phyloP scores from a whole-genome alignment of 176 grass and related monocot genomes.

The Eremochloa ophiuroides region DNA sequence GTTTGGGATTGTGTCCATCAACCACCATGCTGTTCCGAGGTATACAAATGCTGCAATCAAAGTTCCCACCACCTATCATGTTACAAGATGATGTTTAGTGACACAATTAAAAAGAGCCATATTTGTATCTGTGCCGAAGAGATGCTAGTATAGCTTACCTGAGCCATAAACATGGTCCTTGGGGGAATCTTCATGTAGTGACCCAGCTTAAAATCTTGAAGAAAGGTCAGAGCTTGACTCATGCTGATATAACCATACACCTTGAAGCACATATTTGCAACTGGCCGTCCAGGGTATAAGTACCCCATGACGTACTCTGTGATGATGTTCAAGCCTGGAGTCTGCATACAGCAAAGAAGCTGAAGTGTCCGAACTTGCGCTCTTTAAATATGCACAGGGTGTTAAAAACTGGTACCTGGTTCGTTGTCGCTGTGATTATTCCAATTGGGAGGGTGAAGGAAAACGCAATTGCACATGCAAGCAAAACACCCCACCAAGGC shows the following conservation, averaged over 20 bases:
- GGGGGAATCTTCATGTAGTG: slow-evolving; percentile 99
- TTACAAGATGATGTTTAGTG: slow-evolving; percentile 20
- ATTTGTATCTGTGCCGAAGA: neutral
- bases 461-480: slow-evolving; percentile 72
- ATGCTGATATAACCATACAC: slow-evolving; percentile 96
- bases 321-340: slow-evolving; percentile 85
- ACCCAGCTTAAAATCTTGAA: slow-evolving; percentile 92
- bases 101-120: neutral
- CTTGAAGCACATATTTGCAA: slow-evolving; percentile 99
- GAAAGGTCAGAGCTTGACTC: slow-evolving; percentile 66
- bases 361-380: neutral
- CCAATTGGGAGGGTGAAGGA: slow-evolving; percentile 90
- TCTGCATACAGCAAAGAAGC: slow-evolving; percentile 31
- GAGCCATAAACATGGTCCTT: slow-evolving; percentile 97
- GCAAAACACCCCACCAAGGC: slow-evolving; percentile 95
- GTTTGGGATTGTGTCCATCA: slow-evolving; percentile 78
- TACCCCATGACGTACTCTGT: slow-evolving; percentile 97
- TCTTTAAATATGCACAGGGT: neutral
- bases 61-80: slow-evolving; percentile 77
- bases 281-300: slow-evolving; percentile 70
- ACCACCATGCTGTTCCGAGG: slow-evolving; percentile 88
- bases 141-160: slow-evolving; percentile 38
- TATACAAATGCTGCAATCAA: slow-evolving; percentile 79
- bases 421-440: slow-evolving; percentile 93
- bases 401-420: slow-evolving; percentile 47